phyloP scores from a whole-genome alignment of 306 rosid species.

The Quercus alba region DNA sequence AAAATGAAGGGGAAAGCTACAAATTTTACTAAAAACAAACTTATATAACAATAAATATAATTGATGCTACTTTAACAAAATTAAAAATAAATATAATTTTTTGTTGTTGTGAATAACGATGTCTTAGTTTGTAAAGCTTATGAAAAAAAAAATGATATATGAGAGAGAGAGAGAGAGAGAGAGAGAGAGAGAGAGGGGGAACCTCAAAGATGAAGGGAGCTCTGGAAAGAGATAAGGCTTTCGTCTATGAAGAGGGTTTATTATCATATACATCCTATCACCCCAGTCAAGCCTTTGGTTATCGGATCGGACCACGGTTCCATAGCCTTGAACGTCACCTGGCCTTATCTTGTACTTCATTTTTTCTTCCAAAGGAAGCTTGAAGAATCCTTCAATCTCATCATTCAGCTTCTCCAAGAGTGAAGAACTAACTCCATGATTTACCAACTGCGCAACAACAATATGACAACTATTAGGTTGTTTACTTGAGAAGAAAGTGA shows the following conservation, averaged over 20 bases:
- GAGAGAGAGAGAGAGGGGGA: background rate
- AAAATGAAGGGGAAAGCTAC: too few species aligned
- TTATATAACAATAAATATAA: too few species aligned
- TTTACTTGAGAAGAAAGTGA: background rate
- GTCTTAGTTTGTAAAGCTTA: background rate
- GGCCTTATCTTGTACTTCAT: conserved; percentile 24
- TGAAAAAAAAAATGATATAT: background rate
- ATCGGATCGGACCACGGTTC: conserved; percentile 14
- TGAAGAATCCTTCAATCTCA: conserved; percentile 42
- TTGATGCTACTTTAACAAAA: too few species aligned
- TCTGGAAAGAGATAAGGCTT: conserved; percentile 39
- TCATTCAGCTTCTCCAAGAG: conserved; percentile 29
- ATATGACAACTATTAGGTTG: background rate
- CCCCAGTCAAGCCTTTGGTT: conserved; percentile 50
- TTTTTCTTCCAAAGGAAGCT: conserved; percentile 41
- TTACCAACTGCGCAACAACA: conserved; percentile 33
- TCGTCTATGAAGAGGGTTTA: conserved; percentile 33
- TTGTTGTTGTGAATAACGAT: too few species aligned
- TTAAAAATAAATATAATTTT: too few species aligned
- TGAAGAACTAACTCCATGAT: conserved; percentile 41
- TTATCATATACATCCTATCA: conserved; percentile 34
- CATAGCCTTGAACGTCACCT: conserved; percentile 52
- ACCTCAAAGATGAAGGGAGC: conserved; percentile 42
- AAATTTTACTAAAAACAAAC: too few species aligned
- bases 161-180: background rate